Evolutionary conservation across 768 basidiomycete species (phyloP), one percentile per base, ranked within the genome.

Genomic region (Russula foetens): DNA sequence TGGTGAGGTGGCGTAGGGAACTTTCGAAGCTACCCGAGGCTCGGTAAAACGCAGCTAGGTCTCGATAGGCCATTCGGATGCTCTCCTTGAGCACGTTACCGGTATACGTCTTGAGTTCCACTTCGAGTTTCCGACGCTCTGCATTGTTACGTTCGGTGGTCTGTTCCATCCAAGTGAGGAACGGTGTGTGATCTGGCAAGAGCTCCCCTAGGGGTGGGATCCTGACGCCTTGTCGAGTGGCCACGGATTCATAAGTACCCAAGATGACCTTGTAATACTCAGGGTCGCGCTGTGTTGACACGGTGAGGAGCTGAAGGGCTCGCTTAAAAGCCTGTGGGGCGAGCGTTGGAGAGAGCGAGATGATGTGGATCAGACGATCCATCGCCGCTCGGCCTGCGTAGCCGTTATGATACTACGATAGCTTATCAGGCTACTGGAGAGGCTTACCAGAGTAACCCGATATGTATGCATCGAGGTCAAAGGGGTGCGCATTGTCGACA

Each of bases 41-140:
- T 43, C 87, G 82, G 72, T 88, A 84, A 69, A 88, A 87, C 63
- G 88, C 81, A 9, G 88, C 94, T 39, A 97, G 78, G 67, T 98
- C 95, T 58, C 94, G 81, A 72, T 95, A 85, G 0, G 84, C 90
- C 91, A 96, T 92, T 68, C 96, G 78, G 67, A 97, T 95, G 79
- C 91, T 94, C 80, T 98, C 96, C 74, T 97, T 98, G 78, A 98
- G 97, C 86, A 98, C 88, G 71, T 97, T 98, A 67, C 90, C 94
- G 65, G 85, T 81, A 69, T 98, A 98, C 12, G 88, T 91, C 81
- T 93, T 95, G 69, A 98, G 77, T 71, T 98, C 96, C 6, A 94
- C 88, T 75, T 97, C 95, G 59, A 97, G 75, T 71, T 88, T 91
- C n/a, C 80, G 81, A 60, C 77, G 78, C 69, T 95, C 92, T n/a